Base-by-base conservation (phyloP, 2,329 filamentous ascomycete genomes). In the Trichoderma sp. region DNA sequence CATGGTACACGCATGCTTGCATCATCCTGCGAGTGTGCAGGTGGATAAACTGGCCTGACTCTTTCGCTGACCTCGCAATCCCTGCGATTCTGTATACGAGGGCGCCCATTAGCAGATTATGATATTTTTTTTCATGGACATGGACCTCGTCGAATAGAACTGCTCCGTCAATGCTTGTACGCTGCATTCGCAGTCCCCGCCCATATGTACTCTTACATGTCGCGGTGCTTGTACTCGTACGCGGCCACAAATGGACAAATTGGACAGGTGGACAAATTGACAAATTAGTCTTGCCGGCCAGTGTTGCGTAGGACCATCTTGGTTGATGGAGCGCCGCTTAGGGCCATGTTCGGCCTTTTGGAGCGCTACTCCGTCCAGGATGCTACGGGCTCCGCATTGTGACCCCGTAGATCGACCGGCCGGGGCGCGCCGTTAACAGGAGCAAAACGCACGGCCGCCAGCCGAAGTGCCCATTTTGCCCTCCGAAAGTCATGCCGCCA, bases 301-400 rank as follows among this genome's bases (percentile, higher is more conserved):
- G 45, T 21, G 45, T 21, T 53, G 45, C 9, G 45, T 21, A 53
- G 45, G n/a, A 53, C 45, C 45, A 53, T 53, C 45, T 53, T 53
- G 45, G 45, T 21, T 3, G 45, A 29, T 60, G 33, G 56, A 21
- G 38, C 38, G 38, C 38, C 16, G 16, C 38, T 41, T 38, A 7
- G 35, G 35, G 16, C 53, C 33, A 71, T 62, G 24, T 62, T 71
- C 67, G 67, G 56, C 45, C 53, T 31, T 45, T 71, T 71, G 53
- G 35, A 24, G 59, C 59, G 16, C 27, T 33, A 41, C 67, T 71
- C 68, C 68, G 68, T 53, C 56, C 59, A 63, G 68, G 68, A 62
- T 71, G 59, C 33, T 27, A 71, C 68, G 59, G 59, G 59, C 68
- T 71, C 68, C 68, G 68, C 68, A 71, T 63, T 63, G 59, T 38